Evolutionary conservation across 169 alveolate species (phyloP), one percentile per base, ranked within the genome.

Genomic region (Babesia gibsoni): DNA sequence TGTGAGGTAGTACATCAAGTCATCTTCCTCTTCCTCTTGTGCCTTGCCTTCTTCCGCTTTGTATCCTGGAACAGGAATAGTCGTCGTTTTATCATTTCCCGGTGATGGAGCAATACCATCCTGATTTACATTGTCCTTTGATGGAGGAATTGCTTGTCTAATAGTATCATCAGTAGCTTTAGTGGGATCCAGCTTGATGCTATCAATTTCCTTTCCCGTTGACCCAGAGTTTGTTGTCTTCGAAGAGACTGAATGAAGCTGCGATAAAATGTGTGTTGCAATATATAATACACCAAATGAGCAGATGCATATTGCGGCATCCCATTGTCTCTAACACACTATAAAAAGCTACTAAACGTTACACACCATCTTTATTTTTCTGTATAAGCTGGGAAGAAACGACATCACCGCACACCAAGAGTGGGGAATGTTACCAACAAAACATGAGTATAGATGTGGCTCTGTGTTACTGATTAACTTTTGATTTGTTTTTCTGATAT

Each of bases 1-100:
- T 3, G 96, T 92, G 52, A 92, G 68, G 52, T 79, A 75, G 77
- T 72, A 89, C 66, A 88, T 89, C 49, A 82, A 25, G 14, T 74
- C 87, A 16, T 39, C 46, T 0, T 37, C 68, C 41, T 83, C 81
- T 27, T 43, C 78, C 29, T 18, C 9, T 23, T n/a, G n/a, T 1
- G 25, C 37, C 9, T 23, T 22, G 39, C 63, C 64, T 39, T 78
- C 72, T 3, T 23, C 72, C 29, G 32, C 14, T 7, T 30, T 45
- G 29, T 42, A 68, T 16, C 25, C 61, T 7, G 59, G 39, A 1
- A 39, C 72, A 7, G 59, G 61, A 6, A 45, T 23, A 7, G 61
- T 58, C 4, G 29, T 56, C 16, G 35, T 45, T 14, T 14, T 14
- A 14, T 22, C 45, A 14, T n/a, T 33, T 18, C 32, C 14, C 27